Evolutionary conservation across 805 yeast species (phyloP).

Genomic region (Kodamaea restingae): DNA sequence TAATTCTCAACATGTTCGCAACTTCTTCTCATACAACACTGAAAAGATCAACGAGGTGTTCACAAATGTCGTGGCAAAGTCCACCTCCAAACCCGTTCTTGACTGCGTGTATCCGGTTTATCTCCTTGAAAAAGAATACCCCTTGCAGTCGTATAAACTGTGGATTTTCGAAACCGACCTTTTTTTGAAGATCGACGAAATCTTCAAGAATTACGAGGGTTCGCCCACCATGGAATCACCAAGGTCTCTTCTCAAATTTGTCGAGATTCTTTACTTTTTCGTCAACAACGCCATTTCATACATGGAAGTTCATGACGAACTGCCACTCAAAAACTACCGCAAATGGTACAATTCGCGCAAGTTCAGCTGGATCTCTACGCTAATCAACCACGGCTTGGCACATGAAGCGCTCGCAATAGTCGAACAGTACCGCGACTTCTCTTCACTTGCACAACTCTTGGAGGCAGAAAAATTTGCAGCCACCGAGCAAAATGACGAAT

Average conservation of each 20-base stretch:
- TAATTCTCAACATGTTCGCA: too few relatives aligned
- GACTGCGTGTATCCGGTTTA: conserved; percentile 30
- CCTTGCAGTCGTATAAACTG: conserved; percentile 26
- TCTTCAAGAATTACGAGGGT: conserved; percentile 23
- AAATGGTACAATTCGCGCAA: conserved; percentile 32
- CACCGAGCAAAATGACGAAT: too few relatives aligned
- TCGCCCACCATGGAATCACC: conserved; percentile 11
- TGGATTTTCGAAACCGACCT: conserved; percentile 49
- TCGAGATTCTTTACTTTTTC: conserved; percentile 33
- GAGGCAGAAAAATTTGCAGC: conserved; percentile 24
- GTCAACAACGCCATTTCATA: conserved; percentile 32
- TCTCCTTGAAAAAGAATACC: conserved; percentile 36
- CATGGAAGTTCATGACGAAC: conserved; percentile 23
- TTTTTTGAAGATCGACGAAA: conserved; percentile 37
- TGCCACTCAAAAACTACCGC: conserved; percentile 25
- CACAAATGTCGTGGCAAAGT: conserved; percentile 21
- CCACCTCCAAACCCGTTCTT: conserved; percentile 14
- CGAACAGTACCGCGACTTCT: conserved; percentile 62
- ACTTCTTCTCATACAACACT: conserved; percentile 24
- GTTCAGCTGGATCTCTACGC: conserved; percentile 54
- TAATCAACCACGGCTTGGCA: conserved; percentile 48
- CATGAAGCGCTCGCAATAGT: conserved; percentile 58
- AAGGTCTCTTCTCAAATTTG: conserved; percentile 23
- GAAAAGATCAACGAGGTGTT: conserved; percentile 25
- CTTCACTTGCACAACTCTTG: conserved; percentile 53